A percentile compares a stretch with the other conserved stretches of the same genome.
Evolutionary conservation across 495 filamentous ascomycete species (phyloP).

Genomic region (Evernia prunastri): DNA sequence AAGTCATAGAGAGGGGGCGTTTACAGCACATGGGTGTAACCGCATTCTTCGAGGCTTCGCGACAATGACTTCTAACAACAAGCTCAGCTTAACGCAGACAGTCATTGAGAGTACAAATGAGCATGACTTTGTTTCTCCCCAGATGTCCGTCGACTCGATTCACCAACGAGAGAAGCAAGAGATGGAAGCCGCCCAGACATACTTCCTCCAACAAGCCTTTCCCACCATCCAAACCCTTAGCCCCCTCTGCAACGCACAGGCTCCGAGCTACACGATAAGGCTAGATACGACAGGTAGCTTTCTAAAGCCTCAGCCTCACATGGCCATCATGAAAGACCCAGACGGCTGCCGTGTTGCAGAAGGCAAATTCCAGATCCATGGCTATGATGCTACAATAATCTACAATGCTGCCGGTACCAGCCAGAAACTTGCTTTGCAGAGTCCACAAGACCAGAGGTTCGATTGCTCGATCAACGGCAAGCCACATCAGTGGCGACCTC

Average conservation of each 20-base stretch:
- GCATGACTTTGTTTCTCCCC: slow-evolving; percentile 9
- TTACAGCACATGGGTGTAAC: background rate
- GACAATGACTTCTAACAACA: background rate
- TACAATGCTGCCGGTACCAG: slow-evolving; percentile 38
- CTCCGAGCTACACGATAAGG: slow-evolving; percentile 28
- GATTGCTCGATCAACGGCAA: slow-evolving; percentile 40
- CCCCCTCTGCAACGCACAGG: slow-evolving; percentile 32
- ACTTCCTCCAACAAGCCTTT: slow-evolving; percentile 67
- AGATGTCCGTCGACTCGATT: background rate
- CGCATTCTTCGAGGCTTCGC: background rate
- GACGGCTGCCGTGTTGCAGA: slow-evolving; percentile 27
- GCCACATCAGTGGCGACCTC: slow-evolving; percentile 74
- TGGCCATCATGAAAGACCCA: slow-evolving; percentile 13
- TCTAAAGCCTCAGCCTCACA: slow-evolving; percentile 18
- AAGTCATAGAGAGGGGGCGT: too few species aligned
- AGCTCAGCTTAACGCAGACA: background rate
- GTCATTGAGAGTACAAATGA: background rate
- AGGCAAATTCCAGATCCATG: slow-evolving; percentile 75
- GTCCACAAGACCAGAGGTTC: slow-evolving; percentile 50
- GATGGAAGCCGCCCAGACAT: background rate
- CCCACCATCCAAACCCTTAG: slow-evolving; percentile 55
- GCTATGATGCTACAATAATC: slow-evolving; percentile 78
- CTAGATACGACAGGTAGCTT: slow-evolving; percentile 38
- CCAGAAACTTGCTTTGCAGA: slow-evolving; percentile 31
- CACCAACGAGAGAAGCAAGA: background rate